A percentile compares a stretch with the other conserved stretches of the same genome.
Evolutionary conservation across 2,329 filamentous ascomycete species (phyloP).

Genomic region (Triangularia setosa): DNA sequence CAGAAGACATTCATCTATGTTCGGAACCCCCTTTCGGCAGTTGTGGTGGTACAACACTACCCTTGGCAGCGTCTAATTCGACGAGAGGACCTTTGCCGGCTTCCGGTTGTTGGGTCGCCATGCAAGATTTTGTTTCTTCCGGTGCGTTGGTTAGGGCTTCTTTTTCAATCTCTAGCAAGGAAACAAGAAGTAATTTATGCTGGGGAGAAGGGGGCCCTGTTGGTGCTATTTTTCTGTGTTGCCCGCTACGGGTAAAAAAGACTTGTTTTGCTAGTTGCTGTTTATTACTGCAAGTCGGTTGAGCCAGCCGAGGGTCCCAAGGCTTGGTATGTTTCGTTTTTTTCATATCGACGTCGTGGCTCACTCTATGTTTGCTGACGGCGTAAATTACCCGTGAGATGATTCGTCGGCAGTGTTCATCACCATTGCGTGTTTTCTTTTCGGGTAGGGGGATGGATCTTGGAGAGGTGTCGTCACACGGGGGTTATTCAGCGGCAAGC

Average conservation of each 20-base stretch:
- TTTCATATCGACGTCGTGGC: background rate
- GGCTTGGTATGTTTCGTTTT: background rate
- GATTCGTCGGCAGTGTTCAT: background rate
- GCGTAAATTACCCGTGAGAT: background rate
- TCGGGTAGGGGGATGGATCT: background rate
- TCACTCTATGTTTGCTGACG: background rate
- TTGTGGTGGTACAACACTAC: background rate
- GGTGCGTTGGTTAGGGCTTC: background rate
- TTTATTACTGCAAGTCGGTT: background rate
- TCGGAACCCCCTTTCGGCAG: conserved; percentile 6
- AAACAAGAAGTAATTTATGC: background rate
- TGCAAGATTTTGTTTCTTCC: background rate
- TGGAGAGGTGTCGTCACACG: background rate
- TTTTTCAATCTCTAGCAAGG: background rate
- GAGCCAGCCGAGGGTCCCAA: background rate
- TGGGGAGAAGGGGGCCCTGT: too few relatives aligned
- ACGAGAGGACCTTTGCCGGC: background rate
- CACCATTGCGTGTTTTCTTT: background rate
- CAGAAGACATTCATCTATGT: background rate
- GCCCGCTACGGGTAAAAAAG: background rate
- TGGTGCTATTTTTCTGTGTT: background rate
- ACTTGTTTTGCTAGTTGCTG: background rate
- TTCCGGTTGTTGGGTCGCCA: background rate
- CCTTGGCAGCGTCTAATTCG: background rate
- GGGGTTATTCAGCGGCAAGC: background rate